These are phyloP conservation scores for Cylindrotheca closterium DNA, from an alignment of 108 stramenopile genomes.

Conservation along the genomic window DNA sequence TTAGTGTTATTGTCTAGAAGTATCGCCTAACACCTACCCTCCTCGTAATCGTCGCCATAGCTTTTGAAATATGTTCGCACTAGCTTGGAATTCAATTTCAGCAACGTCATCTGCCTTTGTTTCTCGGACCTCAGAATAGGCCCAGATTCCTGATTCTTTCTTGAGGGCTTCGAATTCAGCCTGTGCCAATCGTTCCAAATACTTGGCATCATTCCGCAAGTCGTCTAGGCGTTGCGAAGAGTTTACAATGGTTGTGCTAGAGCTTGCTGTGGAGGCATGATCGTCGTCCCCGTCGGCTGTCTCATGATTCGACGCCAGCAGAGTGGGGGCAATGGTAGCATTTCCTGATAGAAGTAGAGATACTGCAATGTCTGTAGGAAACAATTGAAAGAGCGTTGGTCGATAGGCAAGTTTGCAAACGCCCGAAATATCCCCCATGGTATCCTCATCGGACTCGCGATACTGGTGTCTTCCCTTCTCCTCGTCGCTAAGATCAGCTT, in stretches of 20 bases:
- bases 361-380: slow-evolving; percentile 41
- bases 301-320: neutral
- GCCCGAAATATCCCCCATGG: slow-evolving; percentile 29
- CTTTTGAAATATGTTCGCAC: slow-evolving; percentile 36
- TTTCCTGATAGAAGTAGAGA: slow-evolving; percentile 27
- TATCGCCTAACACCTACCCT: slow-evolving; percentile 6
- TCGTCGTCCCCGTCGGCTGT: neutral
- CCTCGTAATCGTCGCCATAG: slow-evolving; percentile 50
- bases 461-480: neutral
- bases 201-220: slow-evolving; percentile 57
- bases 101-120: slow-evolving; percentile 46
- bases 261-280: neutral
- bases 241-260: slow-evolving; percentile 33
- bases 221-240: slow-evolving; percentile 53
- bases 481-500: slow-evolving; percentile 2
- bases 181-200: slow-evolving; percentile 52
- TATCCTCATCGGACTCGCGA: neutral
- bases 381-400: slow-evolving; percentile 26
- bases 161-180: slow-evolving; percentile 62
- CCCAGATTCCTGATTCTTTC: slow-evolving; percentile 66
- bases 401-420: slow-evolving; percentile 58
- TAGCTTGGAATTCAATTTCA: slow-evolving; percentile 57
- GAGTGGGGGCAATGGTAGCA: slow-evolving; percentile 25
- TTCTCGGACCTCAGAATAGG: slow-evolving; percentile 38
- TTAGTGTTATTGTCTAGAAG: no score